Percentiles rank a stretch among this genome's conserved stretches.
Conservation (phyloP, 2,329 filamentous ascomycete species). For the Colletotrichum lindemuthianum region DNA sequence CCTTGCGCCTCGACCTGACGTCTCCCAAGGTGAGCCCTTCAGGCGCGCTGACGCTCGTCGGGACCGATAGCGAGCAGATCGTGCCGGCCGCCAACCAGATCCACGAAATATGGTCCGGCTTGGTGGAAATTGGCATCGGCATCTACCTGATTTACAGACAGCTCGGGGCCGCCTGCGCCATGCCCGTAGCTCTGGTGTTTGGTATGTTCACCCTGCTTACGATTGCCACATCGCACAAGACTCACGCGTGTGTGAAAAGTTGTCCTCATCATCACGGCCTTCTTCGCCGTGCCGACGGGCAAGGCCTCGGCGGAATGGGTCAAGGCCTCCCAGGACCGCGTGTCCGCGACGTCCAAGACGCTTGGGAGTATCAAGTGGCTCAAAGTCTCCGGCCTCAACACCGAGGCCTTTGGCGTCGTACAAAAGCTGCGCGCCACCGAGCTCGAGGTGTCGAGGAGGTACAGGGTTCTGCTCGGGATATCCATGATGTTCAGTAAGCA, state of each 20-base stretch:
- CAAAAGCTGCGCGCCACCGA: constrained; percentile 37
- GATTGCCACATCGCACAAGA: neutral
- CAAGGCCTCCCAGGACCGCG: constrained; percentile 58
- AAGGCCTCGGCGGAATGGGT: constrained; percentile 57
- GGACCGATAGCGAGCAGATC: constrained; percentile 43
- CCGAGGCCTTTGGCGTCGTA: constrained; percentile 45
- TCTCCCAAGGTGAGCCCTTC: constrained; percentile 37
- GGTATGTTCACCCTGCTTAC: constrained; percentile 42
- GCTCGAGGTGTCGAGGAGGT: constrained; percentile 39
- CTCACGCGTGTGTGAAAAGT: constrained; percentile 25
- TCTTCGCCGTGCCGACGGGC: constrained; percentile 38
- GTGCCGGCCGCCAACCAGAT: constrained; percentile 36
- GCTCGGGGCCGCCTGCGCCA: constrained; percentile 52
- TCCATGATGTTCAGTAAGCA: constrained; percentile 35
- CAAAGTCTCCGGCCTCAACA: constrained; percentile 59
- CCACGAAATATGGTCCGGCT: constrained; percentile 39
- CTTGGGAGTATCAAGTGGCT: constrained; percentile 61
- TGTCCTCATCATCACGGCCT: constrained; percentile 47
- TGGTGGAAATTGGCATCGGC: constrained; percentile 42
- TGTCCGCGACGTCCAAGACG: constrained; percentile 58
- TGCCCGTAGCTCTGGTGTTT: constrained; percentile 56
- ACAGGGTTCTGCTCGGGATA: constrained; percentile 36
- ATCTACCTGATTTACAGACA: constrained; percentile 44
- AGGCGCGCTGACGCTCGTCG: constrained; percentile 41
- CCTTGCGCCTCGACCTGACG: constrained; percentile 36